phyloP scores from a whole-genome alignment of 371 early-diverging fungal genomes.

The Circinella umbellata region DNA sequence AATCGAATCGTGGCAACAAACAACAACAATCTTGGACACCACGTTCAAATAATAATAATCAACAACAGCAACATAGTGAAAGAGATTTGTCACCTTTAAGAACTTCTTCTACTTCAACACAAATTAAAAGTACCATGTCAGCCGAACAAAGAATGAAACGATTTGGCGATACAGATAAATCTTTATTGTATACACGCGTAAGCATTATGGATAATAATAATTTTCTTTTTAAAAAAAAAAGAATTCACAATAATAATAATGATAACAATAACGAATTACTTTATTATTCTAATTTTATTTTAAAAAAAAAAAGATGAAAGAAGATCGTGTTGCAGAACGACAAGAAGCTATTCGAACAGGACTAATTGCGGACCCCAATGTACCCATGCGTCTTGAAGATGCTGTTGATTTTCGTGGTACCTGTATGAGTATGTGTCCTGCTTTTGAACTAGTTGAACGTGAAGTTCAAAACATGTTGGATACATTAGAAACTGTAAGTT shows the following conservation, averaged over 20 bases:
- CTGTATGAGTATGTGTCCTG: constrained; percentile 89
- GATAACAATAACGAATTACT: not conserved
- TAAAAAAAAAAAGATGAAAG: constrained; percentile 54
- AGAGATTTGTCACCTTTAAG: not conserved
- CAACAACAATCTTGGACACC: not conserved
- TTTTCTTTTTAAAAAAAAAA: not conserved
- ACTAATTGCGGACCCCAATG: constrained; percentile 66
- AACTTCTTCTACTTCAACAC: not conserved
- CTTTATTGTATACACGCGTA: constrained; percentile 30
- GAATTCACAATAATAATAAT: no score
- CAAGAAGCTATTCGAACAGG: constrained; percentile 50
- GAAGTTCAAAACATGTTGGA: constrained; percentile 77
- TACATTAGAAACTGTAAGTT: constrained; percentile 70
- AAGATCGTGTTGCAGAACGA: constrained; percentile 47
- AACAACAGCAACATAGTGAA: not conserved
- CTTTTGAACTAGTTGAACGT: constrained; percentile 88
- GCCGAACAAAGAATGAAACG: constrained; percentile 34
- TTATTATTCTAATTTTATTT: not conserved
- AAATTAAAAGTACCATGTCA: constrained; percentile 6
- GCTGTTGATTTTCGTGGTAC: constrained; percentile 80
- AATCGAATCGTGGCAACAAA: no score
- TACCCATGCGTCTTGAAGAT: constrained; percentile 59
- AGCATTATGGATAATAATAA: not conserved
- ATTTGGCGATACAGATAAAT: constrained; percentile 35
- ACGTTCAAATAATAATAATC: not conserved